Evolutionary conservation across 2,329 filamentous ascomycete genomes (phyloP), one percentile per base, ranked within the genome.

Genomic region (Aspergillus sp.): DNA sequence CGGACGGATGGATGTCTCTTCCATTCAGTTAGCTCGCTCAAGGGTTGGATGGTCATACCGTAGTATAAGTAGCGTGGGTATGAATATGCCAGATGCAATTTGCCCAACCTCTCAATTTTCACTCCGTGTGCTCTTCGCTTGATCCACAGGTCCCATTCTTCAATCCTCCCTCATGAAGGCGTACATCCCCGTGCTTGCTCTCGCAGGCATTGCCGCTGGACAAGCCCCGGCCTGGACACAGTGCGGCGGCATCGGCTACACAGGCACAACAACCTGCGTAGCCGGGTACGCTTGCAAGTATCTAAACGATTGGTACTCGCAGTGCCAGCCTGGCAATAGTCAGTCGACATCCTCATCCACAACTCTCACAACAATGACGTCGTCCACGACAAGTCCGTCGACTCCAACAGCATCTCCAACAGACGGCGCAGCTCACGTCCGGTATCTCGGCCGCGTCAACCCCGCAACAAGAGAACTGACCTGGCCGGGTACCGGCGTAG

Each of bases 221-320:
- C 54, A 56, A 30, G 38, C 41, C n/a, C 9, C 17, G 13, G 54
- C 54, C 7, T 59, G 56, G 56, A 47, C 19, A 5, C 56, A 52
- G 30, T 59, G 56, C 19, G 56, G 56, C n/a, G 34, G 56, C n/a
- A 45, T n/a, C 22, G 56, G 56, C 15, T 59, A 52, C n/a, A 59
- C 38, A n/a, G 56, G 56, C n/a, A 15, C 22, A 9, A 59, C 47
- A 7, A 31, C 6, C 9, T 59, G 56, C 53, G 22, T 45, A 7
- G 28, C 56, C n/a, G 47, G 47, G 28, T 59, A 59, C 19, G 23
- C 48, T 15, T 41, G 34, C 9, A 13, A 15, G 11, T 41, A 13
- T 41, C 34, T 41, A 11, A 41, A 41, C 3, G 34, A 41, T 4
- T 41, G 34, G 34, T 41, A 41, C 34, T 41, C 34, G 9, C 34